Conservation (phyloP, 169 alveolate species). For the Plasmodium gaboni region DNA sequence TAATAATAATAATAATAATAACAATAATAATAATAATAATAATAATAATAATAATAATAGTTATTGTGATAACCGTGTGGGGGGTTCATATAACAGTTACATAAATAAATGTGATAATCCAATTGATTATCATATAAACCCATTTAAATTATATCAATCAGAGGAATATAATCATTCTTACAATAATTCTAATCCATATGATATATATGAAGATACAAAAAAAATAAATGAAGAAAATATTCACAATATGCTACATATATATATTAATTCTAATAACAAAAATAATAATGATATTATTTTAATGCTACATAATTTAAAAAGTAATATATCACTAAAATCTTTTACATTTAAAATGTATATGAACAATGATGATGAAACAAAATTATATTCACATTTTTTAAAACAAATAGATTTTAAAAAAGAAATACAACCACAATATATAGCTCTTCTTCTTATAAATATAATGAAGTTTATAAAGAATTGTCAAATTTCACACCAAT, state of each 20-base stretch:
- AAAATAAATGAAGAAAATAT: slow-evolving; percentile 38
- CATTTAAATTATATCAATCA: too few species aligned
- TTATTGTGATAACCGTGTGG: not conserved
- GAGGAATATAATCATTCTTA: too few species aligned
- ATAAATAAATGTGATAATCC: not conserved
- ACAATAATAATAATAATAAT: not conserved
- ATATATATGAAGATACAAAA: not conserved
- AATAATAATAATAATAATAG: not conserved
- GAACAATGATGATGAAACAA: slow-evolving; percentile 5
- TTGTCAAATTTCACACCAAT: not conserved
- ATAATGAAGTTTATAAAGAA: slow-evolving; percentile 29
- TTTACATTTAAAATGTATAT: slow-evolving; percentile 42
- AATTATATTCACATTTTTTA: slow-evolving; percentile 25
- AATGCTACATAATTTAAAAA: slow-evolving; percentile 8
- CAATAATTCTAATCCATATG: too few species aligned
- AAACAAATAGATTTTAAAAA: slow-evolving; percentile 13
- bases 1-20: not conserved
- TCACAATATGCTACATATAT: slow-evolving; percentile 14
- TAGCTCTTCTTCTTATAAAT: slow-evolving; percentile 13
- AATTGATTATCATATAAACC: too few species aligned
- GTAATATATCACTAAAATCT: not conserved
- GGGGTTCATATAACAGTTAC: not conserved
- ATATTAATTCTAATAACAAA: slow-evolving; percentile 13
- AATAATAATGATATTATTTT: slow-evolving; percentile 38
- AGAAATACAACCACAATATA: slow-evolving; percentile 2